phyloP scores from a whole-genome alignment of 2,329 filamentous ascomycete genomes.

The Fusarium transvaalense region DNA sequence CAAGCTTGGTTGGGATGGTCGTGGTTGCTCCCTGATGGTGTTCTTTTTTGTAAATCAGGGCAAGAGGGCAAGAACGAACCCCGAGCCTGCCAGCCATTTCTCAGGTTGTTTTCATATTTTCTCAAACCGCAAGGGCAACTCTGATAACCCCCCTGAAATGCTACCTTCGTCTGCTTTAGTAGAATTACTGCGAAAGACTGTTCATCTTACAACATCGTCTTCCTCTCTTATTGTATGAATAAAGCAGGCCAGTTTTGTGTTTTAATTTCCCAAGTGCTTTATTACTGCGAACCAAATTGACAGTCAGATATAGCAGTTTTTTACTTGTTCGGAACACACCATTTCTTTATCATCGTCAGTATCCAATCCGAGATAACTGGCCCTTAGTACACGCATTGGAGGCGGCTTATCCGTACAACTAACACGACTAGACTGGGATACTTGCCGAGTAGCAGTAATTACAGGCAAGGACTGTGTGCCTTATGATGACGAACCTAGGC shows the following conservation, averaged over 20 bases:
- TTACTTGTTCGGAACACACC: background rate
- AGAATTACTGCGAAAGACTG: constrained; percentile 2
- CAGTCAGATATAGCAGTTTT: background rate
- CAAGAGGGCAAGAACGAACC: background rate
- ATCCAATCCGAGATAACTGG: background rate
- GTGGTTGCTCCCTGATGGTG: constrained; percentile 6
- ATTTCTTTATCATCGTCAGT: background rate
- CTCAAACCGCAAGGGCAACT: constrained; percentile 33
- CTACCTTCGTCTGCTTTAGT: background rate
- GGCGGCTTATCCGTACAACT: background rate
- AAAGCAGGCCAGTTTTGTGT: constrained; percentile 5
- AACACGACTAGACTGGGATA: background rate
- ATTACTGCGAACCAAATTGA: constrained; percentile 2
- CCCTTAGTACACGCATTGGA: background rate
- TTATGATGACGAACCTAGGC: constrained; percentile 54
- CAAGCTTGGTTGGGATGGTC: background rate
- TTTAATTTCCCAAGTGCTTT: background rate
- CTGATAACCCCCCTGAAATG: constrained; percentile 37
- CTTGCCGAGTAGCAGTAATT: background rate
- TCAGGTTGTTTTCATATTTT: background rate
- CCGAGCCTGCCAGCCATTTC: background rate
- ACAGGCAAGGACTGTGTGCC: background rate
- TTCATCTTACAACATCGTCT: constrained; percentile 2
- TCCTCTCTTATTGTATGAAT: constrained; percentile 8
- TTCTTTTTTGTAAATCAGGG: background rate